phyloP scores from a whole-genome alignment of 257 asterid genomes.

The Ilex aquifolium region DNA sequence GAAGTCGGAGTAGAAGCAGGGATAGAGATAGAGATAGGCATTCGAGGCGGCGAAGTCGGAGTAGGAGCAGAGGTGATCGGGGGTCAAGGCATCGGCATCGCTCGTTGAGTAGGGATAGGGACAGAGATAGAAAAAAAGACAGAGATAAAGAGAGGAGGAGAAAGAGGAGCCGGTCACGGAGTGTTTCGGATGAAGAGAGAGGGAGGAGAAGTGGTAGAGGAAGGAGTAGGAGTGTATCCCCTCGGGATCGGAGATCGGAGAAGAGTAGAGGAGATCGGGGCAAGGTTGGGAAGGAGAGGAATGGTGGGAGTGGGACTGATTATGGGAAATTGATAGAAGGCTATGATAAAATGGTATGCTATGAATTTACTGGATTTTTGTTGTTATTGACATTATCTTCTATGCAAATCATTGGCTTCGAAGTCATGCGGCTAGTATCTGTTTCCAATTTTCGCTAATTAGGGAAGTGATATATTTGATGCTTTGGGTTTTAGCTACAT shows the following conservation, averaged over 20 bases:
- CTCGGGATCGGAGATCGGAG: neutral
- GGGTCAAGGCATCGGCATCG: constrained; percentile 30
- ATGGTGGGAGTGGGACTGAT: constrained; percentile 35
- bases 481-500: neutral
- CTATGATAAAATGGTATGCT: constrained; percentile 65
- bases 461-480: too few species aligned
- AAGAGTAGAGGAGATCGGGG: constrained; percentile 7
- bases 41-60: constrained; percentile 32
- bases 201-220: constrained; percentile 26
- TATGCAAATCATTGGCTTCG: neutral
- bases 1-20: constrained; percentile 30
- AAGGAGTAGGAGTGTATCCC: constrained; percentile 16
- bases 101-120: constrained; percentile 26
- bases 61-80: constrained; percentile 22
- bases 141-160: constrained; percentile 26
- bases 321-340: constrained; percentile 57
- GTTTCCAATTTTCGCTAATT: too few species aligned
- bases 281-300: constrained; percentile 21
- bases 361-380: neutral
- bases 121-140: constrained; percentile 26
- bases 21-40: constrained; percentile 21
- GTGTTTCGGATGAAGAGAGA: constrained; percentile 31
- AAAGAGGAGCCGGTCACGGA: constrained; percentile 24
- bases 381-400: neutral
- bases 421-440: neutral